phyloP scores from a whole-genome alignment of 192 early-diverging fungal species.

The Jimgerdemannia flammicorona region DNA sequence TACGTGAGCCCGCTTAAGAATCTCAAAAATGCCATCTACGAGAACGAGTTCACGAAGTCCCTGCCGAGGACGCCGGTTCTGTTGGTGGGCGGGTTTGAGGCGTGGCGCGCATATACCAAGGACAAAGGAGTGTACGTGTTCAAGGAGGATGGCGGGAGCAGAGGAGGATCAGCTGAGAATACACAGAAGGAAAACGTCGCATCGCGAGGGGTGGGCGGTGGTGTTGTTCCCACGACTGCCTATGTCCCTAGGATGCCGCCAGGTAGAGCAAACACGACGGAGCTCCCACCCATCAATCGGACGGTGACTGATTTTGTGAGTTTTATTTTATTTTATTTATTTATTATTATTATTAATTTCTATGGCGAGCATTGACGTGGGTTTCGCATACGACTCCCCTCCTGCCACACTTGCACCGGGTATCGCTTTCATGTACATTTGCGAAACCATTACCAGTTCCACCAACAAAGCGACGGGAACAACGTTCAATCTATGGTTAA shows the following conservation, averaged over 20 bases:
- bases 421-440: too few species aligned
- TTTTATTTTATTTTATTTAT: not conserved
- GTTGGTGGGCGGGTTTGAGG: constrained; percentile 76
- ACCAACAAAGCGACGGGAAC: not conserved
- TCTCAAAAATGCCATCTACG: constrained; percentile 60
- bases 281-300: not conserved
- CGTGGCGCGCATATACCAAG: constrained; percentile 59
- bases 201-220: not conserved
- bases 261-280: not conserved
- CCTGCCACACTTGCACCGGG: too few species aligned
- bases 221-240: not conserved
- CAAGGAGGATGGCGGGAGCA: not conserved
- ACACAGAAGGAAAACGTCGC: not conserved
- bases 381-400: too few species aligned
- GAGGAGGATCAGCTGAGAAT: not conserved
- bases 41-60: constrained; percentile 49
- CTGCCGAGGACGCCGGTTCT: constrained; percentile 60
- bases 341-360: not conserved
- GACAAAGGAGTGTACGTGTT: constrained; percentile 37
- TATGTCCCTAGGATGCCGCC: not conserved
- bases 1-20: constrained; percentile 21
- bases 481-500: not conserved
- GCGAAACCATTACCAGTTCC: not conserved
- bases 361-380: too few species aligned
- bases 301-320: not conserved